Evolutionary conservation across 75 land plant species (phyloP), one percentile per base, ranked within the genome.

Genomic region (Azolla pinnata): DNA sequence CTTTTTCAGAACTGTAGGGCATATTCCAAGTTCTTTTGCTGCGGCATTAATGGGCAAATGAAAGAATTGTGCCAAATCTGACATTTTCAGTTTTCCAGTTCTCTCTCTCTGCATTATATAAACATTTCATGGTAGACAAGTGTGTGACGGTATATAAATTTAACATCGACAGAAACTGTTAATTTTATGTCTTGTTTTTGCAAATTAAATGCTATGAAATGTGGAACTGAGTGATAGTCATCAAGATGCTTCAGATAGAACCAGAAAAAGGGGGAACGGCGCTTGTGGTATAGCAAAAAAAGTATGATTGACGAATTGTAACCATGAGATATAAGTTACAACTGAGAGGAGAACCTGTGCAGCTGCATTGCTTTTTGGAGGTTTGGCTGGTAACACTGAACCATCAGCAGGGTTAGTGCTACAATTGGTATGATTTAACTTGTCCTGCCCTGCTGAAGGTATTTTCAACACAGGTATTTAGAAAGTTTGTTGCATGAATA

Each of bases 1-100:
- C 65, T 85, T 85, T 56, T 88, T 88, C 59, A 88, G 45, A 24
- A 83, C 93, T 33, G 93, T 84, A 16, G 83, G 76, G 29, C 93
- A 88, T 25, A 85, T 64, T 2, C 70, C 66, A 57, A 88, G 60
- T 51, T 75, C 68, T 69, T 65, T 76, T 10, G 93, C 84, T 16
- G 86, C 93, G 27, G 79, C 86, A 50, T 67, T 75, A 19, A 88
- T 82, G 9, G 93, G 90, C 33, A 88, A 74, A 59, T 88, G 81
- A 31, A 88, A 79, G 56, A 77, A 83, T 7, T 63, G 56, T 10
- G 60, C 71, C 49, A 88, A 61, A 34, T 84, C 89, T 9, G 67
- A 60, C 71, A 82, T 57, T 23, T 72, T 74, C 73, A 87, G 23
- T 56, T 68, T 81, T 31, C 74, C 78, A 50, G 89, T 76, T 64